phyloP scores from a whole-genome alignment of 139 green algal species.

The Haematococcus sp. region DNA sequence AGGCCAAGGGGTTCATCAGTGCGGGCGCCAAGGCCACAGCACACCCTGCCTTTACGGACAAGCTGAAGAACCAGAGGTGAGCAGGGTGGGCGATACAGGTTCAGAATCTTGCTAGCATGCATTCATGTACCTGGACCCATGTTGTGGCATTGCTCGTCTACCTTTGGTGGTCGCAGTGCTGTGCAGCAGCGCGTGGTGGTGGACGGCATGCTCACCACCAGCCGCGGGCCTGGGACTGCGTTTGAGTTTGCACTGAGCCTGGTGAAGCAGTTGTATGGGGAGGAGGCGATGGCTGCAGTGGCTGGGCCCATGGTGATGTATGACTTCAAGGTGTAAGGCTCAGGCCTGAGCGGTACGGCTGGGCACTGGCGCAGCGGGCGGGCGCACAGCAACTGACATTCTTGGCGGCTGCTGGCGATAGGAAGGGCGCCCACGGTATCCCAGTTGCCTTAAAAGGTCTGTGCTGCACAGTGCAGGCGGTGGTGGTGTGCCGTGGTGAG shows the following conservation, averaged over 20 bases:
- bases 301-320: conserved; percentile 91
- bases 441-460: no score
- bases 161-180: conserved; percentile 26
- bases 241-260: conserved; percentile 94
- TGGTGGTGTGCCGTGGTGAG: no score
- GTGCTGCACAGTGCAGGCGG: no score
- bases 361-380: no score
- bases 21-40: conserved; percentile 70
- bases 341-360: no score
- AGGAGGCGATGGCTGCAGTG: conserved; percentile 82
- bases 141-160: no score
- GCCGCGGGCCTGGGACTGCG: conserved; percentile 83
- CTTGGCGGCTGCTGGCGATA: no score
- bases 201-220: conserved; percentile 83
- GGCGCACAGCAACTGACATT: no score
- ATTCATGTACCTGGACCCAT: no score
- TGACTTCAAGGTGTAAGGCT: conserved; percentile 1
- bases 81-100: neutral
- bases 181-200: conserved; percentile 82
- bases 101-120: neutral
- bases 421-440: no score
- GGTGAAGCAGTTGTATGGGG: conserved; percentile 86
- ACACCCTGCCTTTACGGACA: conserved; percentile 86
- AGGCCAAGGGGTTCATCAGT: conserved; percentile 73
- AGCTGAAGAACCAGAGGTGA: conserved; percentile 67